Evolutionary conservation across 176 grass and related monocot species (phyloP), one percentile per base, ranked within the genome.

Genomic region (Cocos nucifera): DNA sequence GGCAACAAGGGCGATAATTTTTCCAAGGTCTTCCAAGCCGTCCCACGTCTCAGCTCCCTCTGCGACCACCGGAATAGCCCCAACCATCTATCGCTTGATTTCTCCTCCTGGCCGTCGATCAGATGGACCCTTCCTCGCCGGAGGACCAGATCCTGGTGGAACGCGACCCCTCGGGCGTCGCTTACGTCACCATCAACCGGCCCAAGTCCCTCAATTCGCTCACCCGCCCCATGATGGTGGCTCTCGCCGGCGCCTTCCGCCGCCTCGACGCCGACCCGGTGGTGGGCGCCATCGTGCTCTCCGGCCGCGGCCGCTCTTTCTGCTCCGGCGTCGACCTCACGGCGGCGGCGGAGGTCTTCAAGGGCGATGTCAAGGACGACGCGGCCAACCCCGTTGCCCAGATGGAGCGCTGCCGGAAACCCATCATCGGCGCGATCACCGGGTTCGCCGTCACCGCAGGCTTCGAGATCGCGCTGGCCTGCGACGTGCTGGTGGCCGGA

Each of bases 261-360:
- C 72, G 50, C 22, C 78, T 96, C 32, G 78, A 84, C 58, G 69
- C 72, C 39, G 87, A 85, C 55, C 78, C 72, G n/a, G n/a, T 54
- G 19, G 86, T 96, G 32, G 73, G 78, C 5, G 92, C 63, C 1
- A 73, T 96, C 24, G 82, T 96, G 23, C 78, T 96, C 53, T 69
- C 76, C 6, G 87, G 83, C 3, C 78, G 83, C n/a, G 74, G 76
- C 26, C 80, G 92, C 15, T 69, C 87, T 4, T 96, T 96, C 83
- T 96, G 92, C 80, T 82, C 92, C 51, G 92, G 92, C 57, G 87
- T 90, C 17, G 92, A 96, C 64, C 78, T 96, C 29, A 78, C 75
- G 17, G 83, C 86, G 17, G 92, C 86, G 18, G 86, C 80, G 75
- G 74, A 83, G 67, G 87, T 96, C 64, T 96, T 96, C 87, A 96